Percentiles rank a stretch among this genome's conserved stretches.
Conservation (phyloP, 805 yeast genomes). For the Saturnispora besseyi region DNA sequence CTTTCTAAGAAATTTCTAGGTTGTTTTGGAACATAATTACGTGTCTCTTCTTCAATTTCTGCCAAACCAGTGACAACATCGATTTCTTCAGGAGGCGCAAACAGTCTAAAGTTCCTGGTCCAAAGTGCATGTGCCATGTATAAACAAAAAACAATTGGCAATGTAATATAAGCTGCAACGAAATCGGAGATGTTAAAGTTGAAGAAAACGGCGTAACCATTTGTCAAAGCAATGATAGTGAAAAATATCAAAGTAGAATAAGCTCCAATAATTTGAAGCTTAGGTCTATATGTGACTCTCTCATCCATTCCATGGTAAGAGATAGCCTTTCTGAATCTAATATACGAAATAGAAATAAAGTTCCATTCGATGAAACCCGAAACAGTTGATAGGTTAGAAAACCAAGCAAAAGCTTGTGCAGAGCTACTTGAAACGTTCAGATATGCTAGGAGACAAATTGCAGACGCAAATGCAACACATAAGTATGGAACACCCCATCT, state of each 20-base stretch:
- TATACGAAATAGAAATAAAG: constrained; percentile 42
- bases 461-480: constrained; percentile 43
- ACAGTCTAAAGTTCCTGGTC: constrained; percentile 36
- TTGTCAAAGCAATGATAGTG: constrained; percentile 37
- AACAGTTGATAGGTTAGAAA: constrained; percentile 55
- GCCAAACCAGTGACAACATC: constrained; percentile 57
- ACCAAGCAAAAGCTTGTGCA: constrained; percentile 56
- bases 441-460: constrained; percentile 48
- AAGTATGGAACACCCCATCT: constrained; percentile 59
- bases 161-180: constrained; percentile 57
- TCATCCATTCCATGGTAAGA: constrained; percentile 40
- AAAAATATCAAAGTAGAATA: constrained; percentile 38
- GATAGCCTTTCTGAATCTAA: constrained; percentile 60
- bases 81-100: constrained; percentile 45
- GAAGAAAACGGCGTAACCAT: constrained; percentile 57
- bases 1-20: constrained; percentile 35
- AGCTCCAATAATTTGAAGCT: constrained; percentile 50
- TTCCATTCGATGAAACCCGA: constrained; percentile 65
- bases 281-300: constrained; percentile 49
- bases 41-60: constrained; percentile 47
- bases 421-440: constrained; percentile 56
- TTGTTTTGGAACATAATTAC: constrained; percentile 22
- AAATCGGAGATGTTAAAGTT: constrained; percentile 43
- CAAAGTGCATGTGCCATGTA: constrained; percentile 50
- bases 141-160: constrained; percentile 44